Base-by-base conservation (phyloP, 371 early-diverging fungal genomes). In the Mycotypha africana region DNA sequence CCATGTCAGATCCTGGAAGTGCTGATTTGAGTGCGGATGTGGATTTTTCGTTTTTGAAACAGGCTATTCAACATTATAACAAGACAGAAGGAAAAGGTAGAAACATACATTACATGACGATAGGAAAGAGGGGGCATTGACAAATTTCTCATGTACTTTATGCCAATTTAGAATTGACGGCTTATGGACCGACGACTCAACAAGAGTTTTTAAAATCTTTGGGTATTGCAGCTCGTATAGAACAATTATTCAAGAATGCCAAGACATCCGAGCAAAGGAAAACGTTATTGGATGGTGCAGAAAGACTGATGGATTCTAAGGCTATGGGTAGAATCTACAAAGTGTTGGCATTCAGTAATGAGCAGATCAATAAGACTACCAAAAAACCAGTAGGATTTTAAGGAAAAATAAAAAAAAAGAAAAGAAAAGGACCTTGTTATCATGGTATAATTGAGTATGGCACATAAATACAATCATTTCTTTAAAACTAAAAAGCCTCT, bases 21-120 rank as follows among this genome's bases (percentile, higher is more conserved):
- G 78, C 85, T 17, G 98, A 98, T 74, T 64, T 98, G 20, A 93
- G 90, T 45, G 90, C 87, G 0, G 91, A 98, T 65, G 97, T 97
- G 0, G 92, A 97, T 59, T 97, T 97, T 64, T 58, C 78, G 19
- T 78, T 84, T 42, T 53, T 97, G 34, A 75, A 78, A 34, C 60
- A 77, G 15, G 84, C 86, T 0, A 76, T 80, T 28, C 48, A 51
- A 14, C n/a, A n/a, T n/a, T n/a, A n/a, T n/a, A n/a, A n/a, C n/a
- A n/a, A n/a, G n/a, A n/a, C n/a, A n/a, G n/a, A n/a, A n/a, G n/a
- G n/a, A n/a, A n/a, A n/a, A n/a, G n/a, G n/a, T n/a, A n/a, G n/a
- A n/a, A n/a, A n/a, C n/a, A n/a, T n/a, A n/a, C n/a, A n/a, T n/a
- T n/a, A n/a, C n/a, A n/a, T n/a, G n/a, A n/a, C n/a, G n/a, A n/a